A percentile compares a stretch with the other conserved stretches of the same genome.
These are phyloP conservation scores for Flaveria robusta DNA, from an alignment of 129 eudicot species.

Conservation along the genomic window DNA sequence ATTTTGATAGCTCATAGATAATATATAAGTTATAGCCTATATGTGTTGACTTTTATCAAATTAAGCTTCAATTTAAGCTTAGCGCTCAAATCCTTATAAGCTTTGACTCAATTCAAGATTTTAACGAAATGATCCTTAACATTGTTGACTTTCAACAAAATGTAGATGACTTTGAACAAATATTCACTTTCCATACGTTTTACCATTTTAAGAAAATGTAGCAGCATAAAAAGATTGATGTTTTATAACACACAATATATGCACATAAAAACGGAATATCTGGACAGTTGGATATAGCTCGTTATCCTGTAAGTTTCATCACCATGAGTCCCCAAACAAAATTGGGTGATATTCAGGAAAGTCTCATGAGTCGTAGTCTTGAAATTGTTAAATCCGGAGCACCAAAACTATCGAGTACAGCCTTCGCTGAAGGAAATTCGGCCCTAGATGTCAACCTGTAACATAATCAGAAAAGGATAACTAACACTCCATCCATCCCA, in stretches of 20 bases:
- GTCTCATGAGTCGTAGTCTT: constrained; percentile 46
- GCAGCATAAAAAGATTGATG: constrained; percentile 1
- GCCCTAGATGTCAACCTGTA: constrained; percentile 77
- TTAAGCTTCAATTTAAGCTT: neutral
- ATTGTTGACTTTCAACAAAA: neutral
- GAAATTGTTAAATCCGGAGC: constrained; percentile 76
- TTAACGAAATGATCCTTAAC: neutral
- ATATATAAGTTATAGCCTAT: too few relatives aligned
- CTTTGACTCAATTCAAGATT: neutral
- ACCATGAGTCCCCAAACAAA: neutral
- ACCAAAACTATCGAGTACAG: constrained; percentile 80
- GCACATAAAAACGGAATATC: constrained; percentile 20
- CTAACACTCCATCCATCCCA: too few relatives aligned
- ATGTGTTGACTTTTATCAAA: too few relatives aligned
- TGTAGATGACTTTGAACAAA: neutral
- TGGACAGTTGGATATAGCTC: neutral
- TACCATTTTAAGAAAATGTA: constrained; percentile 9
- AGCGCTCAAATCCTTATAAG: too few relatives aligned
- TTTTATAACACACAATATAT: constrained; percentile 7
- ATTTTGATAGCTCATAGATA: too few relatives aligned
- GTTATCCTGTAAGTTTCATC: neutral
- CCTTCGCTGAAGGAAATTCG: constrained; percentile 73
- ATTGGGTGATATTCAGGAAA: constrained; percentile 35
- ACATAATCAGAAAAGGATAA: neutral
- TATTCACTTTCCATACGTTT: neutral